Evolutionary conservation across 179 eudicot species (phyloP).

Genomic region (Silene noctiflora): DNA sequence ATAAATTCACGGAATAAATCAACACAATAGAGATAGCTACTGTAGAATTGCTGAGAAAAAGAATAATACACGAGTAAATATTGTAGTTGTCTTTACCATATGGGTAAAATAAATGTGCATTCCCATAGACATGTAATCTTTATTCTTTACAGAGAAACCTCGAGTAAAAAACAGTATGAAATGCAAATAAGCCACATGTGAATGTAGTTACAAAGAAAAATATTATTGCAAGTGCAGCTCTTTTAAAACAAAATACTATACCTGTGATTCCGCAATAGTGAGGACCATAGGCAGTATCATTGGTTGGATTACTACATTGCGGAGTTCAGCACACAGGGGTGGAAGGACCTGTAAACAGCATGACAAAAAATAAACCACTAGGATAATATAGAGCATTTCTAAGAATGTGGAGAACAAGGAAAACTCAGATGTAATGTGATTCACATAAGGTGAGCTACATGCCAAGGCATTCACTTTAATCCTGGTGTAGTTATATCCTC

Average conservation of each 20-base stretch:
- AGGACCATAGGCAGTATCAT: slow-evolving; percentile 98
- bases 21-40: neutral
- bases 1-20: neutral
- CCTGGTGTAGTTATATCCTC: neutral
- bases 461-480: neutral
- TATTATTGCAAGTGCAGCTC: neutral
- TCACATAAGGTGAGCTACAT: neutral
- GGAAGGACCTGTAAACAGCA: slow-evolving; percentile 78
- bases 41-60: neutral
- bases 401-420: neutral
- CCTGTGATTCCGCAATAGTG: slow-evolving; percentile 98
- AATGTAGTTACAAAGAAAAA: neutral
- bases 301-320: slow-evolving; percentile 96
- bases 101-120: neutral
- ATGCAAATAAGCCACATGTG: neutral
- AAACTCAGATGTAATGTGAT: slow-evolving; percentile 1
- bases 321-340: slow-evolving; percentile 95
- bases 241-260: slow-evolving; percentile 24
- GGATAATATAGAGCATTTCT: too few species aligned
- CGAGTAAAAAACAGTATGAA: neutral
- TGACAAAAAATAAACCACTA: neutral
- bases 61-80: neutral
- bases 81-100: neutral
- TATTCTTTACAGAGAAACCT: neutral
- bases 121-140: neutral